Evolutionary conservation across 305 asterid genomes (phyloP), one percentile per base, ranked within the genome.

Genomic region (Galium porrigens): DNA sequence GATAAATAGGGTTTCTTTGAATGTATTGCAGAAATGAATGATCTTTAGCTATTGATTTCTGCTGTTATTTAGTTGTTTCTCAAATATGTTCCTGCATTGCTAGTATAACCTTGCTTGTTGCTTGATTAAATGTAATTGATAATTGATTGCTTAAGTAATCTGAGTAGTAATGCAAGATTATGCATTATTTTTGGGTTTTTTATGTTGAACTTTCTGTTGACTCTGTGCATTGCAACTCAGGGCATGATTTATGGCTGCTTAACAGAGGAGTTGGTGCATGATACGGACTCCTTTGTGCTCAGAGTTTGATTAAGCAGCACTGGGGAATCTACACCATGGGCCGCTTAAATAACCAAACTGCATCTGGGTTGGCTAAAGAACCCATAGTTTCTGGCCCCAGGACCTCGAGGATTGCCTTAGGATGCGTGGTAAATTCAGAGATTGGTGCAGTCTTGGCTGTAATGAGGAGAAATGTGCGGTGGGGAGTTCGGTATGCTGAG

Each of bases 391-490:
- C 66, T 75, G 55, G 72, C 60, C 20, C 52, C 69, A 86, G 73
- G 84, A 84, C 84, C 62, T 80, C 96, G 53, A 83, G 85, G 59
- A 90, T 82, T 59, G 83, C 96, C 76, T 78, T 86, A 71, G 96
- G 94, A 63, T 89, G 95, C 66, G 83, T 87, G 81, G 78, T 92
- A 73, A 89, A 83, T 78, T 87, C 99, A 64, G 99, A 92, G 80
- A 89, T 92, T 59, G 99, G 95, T 64, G 95, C 95, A 4, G 99
- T 89, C 77, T 83, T 87, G 86, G 89, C 97, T 66, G 99, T 92
- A 69, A 92, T 92, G 97, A 86, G 97, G 85, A 84, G 99, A 80
- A 92, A 89, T 70, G 97, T 92, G 65, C 82, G 95, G 68, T 92
- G 99, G 97, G 96, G 97, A 72, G 85, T 83, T 70, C 95, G 74